Conservation (phyloP, 805 yeast species). For the Brettanomyces bruxellensis region DNA sequence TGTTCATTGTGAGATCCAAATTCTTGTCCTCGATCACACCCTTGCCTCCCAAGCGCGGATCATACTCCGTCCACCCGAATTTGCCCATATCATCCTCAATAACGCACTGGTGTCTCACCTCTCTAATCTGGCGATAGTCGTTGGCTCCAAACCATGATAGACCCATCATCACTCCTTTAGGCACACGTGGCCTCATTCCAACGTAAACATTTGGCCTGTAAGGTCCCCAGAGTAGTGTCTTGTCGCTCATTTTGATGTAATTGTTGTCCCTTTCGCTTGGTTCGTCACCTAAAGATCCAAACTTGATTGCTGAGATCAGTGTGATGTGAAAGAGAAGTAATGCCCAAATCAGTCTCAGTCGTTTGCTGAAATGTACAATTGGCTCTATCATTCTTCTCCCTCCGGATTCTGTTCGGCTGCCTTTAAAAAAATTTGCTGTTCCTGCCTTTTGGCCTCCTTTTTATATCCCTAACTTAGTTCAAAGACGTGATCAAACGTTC, state of each 20-base stretch:
- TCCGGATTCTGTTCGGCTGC: too few species aligned
- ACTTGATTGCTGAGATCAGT: background rate
- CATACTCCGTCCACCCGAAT: constrained; percentile 84
- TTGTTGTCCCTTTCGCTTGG: constrained; percentile 7
- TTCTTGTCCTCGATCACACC: constrained; percentile 65
- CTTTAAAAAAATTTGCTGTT: too few species aligned
- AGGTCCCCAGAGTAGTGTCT: constrained; percentile 82
- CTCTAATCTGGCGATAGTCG: constrained; percentile 39
- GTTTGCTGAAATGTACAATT: too few species aligned
- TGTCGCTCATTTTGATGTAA: constrained; percentile 30
- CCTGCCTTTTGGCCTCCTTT: too few species aligned
- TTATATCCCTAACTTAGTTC: too few species aligned
- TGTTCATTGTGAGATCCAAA: constrained; percentile 50
- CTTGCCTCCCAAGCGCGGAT: constrained; percentile 80
- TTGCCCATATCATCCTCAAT: constrained; percentile 60
- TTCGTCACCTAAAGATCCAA: background rate
- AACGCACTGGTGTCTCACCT: constrained; percentile 67
- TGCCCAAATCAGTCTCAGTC: background rate
- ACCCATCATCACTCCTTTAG: constrained; percentile 68
- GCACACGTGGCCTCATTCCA: constrained; percentile 78
- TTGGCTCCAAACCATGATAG: constrained; percentile 81
- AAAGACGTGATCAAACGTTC: too few species aligned
- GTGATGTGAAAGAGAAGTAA: background rate
- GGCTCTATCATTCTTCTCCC: too few species aligned
- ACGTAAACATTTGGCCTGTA: constrained; percentile 80